Conservation (phyloP, 345 rosid species). For the Eucalyptus lansdowneana region DNA sequence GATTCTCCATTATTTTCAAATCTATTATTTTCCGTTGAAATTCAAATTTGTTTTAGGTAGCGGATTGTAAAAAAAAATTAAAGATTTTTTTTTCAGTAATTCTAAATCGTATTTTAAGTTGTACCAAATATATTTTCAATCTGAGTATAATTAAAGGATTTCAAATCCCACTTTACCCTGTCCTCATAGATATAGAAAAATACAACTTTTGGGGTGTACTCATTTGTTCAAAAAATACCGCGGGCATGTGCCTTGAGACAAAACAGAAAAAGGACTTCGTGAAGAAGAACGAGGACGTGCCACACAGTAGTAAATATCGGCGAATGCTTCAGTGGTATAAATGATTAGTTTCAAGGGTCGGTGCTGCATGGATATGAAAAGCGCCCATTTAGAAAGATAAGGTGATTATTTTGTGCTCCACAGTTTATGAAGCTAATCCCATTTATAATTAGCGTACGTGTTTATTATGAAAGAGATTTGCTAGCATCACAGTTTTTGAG, state of each 20-base stretch:
- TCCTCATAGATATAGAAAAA: too few species aligned
- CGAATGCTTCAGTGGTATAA: neutral
- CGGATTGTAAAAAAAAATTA: too few species aligned
- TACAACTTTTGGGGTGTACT: neutral
- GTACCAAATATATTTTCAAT: neutral
- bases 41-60: neutral
- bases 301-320: neutral
- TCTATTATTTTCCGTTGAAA: neutral
- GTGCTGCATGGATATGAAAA: neutral
- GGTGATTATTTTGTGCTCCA: neutral
- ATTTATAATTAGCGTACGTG: neutral
- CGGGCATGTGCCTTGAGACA: neutral
- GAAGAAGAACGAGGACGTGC: neutral
- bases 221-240: neutral
- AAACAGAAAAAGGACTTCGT: neutral
- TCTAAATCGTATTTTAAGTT: too few species aligned
- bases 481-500: too few species aligned
- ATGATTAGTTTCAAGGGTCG: neutral
- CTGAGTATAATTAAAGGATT: too few species aligned
- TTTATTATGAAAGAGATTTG: neutral
- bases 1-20: too few species aligned
- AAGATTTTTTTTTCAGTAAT: too few species aligned
- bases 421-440: neutral
- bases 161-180: too few species aligned
- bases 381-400: neutral